Evolutionary conservation across 352 stramenopile genomes (phyloP).

Genomic region (Pythium diclinum): DNA sequence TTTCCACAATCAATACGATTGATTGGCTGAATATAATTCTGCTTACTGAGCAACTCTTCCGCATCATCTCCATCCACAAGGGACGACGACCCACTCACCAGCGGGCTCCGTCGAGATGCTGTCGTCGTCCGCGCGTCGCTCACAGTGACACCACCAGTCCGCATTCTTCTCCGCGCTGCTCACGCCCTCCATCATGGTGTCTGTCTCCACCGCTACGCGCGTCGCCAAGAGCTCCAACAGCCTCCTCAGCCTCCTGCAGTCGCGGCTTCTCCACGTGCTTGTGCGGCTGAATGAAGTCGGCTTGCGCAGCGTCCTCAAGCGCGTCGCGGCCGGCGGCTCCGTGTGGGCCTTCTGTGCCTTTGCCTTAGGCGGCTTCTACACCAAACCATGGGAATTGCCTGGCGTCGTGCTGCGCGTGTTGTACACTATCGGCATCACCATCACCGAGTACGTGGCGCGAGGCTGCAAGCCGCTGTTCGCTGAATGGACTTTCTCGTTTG

Average conservation of each 20-base stretch:
- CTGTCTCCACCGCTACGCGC: not conserved
- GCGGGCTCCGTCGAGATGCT: not conserved
- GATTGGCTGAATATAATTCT: not conserved
- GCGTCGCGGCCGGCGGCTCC: not conserved
- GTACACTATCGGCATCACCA: slow-evolving; percentile 5
- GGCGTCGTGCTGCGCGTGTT: slow-evolving; percentile 16
- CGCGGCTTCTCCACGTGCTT: not conserved
- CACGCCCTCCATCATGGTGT: not conserved
- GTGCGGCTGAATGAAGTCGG: not conserved
- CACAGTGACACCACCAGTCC: not conserved
- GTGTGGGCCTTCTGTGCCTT: not conserved
- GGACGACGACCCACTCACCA: no score
- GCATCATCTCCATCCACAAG: not conserved
- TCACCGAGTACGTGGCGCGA: slow-evolving; percentile 25
- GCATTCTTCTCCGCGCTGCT: not conserved
- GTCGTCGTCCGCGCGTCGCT: not conserved
- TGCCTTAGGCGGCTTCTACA: slow-evolving; percentile 18
- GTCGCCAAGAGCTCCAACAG: not conserved
- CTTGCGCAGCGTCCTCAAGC: slow-evolving; percentile 1
- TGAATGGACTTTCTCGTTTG: slow-evolving; percentile 28
- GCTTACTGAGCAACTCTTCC: not conserved
- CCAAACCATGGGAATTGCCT: slow-evolving; percentile 16
- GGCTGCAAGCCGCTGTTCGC: slow-evolving; percentile 22
- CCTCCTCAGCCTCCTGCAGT: not conserved
- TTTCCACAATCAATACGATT: not conserved